A percentile compares a stretch with the other conserved stretches of the same genome.
These are phyloP conservation scores for Microcyclospora tardicrescens DNA, from an alignment of 2,329 filamentous ascomycete genomes.

Conservation along the genomic window DNA sequence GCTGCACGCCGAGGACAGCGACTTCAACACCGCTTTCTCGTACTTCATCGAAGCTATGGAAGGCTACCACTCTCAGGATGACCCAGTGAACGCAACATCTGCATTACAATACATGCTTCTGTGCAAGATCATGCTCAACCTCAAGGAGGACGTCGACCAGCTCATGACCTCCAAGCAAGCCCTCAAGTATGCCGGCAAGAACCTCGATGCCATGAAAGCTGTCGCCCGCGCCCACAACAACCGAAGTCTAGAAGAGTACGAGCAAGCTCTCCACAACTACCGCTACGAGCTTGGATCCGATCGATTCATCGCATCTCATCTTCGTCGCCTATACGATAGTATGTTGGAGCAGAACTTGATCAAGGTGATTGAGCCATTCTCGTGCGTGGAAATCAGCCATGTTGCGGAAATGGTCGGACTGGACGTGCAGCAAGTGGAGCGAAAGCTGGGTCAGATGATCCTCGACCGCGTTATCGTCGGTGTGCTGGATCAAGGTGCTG, in stretches of 20 bases:
- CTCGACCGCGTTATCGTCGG: conserved; percentile 98
- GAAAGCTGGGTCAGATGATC: conserved; percentile 98
- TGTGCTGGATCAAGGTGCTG: conserved; percentile 92
- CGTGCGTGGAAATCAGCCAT: conserved; percentile 88
- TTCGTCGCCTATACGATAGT: conserved; percentile 89
- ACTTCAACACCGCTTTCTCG: conserved; percentile 97
- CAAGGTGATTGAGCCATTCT: conserved; percentile 99
- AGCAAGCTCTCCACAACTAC: conserved; percentile 79
- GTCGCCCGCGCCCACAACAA: conserved; percentile 92
- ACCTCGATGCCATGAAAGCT: conserved; percentile 97
- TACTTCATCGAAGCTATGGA: conserved; percentile 99
- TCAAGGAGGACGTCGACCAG: conserved; percentile 88
- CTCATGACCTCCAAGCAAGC: conserved; percentile 95
- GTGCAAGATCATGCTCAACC: conserved; percentile 99
- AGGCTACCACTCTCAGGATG: conserved; percentile 88
- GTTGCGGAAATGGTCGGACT: conserved; percentile 96
- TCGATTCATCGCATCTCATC: conserved; percentile 91
- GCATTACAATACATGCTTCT: conserved; percentile 98
- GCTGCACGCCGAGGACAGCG: conserved; percentile 95
- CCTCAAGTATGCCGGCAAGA: conserved; percentile 87
- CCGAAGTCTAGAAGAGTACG: conserved; percentile 92
- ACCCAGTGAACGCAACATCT: conserved; percentile 78
- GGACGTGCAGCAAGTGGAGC: conserved; percentile 91
- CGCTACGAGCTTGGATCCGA: conserved; percentile 89
- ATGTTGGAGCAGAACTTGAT: conserved; percentile 99